A percentile compares a stretch with the other conserved stretches of the same genome.
phyloP scores from a whole-genome alignment of 768 basidiomycete genomes.

The Scleroderma citrinum region DNA sequence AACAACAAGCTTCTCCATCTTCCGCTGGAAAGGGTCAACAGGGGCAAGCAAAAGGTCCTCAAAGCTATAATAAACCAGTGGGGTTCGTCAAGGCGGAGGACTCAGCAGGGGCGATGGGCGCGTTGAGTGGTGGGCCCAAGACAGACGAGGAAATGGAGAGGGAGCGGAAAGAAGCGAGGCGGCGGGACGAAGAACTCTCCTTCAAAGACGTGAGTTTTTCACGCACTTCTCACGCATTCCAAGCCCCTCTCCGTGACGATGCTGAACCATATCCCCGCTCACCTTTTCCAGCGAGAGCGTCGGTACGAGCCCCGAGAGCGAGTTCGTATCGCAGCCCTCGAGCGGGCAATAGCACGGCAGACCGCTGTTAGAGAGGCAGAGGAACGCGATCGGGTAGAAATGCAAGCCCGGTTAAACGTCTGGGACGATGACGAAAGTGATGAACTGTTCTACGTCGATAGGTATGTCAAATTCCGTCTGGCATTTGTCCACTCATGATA shows the following conservation, averaged over 20 bases:
- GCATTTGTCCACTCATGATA: slow-evolving; percentile 15
- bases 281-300: slow-evolving; percentile 66
- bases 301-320: slow-evolving; percentile 91
- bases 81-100: slow-evolving; percentile 76
- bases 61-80: slow-evolving; percentile 74
- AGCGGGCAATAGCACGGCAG: slow-evolving; percentile 71
- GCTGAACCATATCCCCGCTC: neutral
- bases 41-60: slow-evolving; percentile 60
- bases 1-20: slow-evolving; percentile 32
- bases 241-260: neutral
- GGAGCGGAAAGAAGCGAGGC: slow-evolving; percentile 68
- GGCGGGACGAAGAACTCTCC: slow-evolving; percentile 76
- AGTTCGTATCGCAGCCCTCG: slow-evolving; percentile 67
- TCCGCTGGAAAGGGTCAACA: slow-evolving; percentile 36
- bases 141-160: slow-evolving; percentile 88
- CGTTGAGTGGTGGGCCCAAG: slow-evolving; percentile 40
- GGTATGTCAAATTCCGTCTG: slow-evolving; percentile 37
- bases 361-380: slow-evolving; percentile 68
- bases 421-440: slow-evolving; percentile 94
- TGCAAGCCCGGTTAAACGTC: slow-evolving; percentile 74
- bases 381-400: slow-evolving; percentile 73
- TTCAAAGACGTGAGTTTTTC: slow-evolving; percentile 71
- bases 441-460: slow-evolving; percentile 88
- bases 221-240: neutral
- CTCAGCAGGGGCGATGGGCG: slow-evolving; percentile 30